Evolutionary conservation across 1,284 basidiomycete genomes (phyloP), one percentile per base, ranked within the genome.

Genomic region (Boletus calvinii): DNA sequence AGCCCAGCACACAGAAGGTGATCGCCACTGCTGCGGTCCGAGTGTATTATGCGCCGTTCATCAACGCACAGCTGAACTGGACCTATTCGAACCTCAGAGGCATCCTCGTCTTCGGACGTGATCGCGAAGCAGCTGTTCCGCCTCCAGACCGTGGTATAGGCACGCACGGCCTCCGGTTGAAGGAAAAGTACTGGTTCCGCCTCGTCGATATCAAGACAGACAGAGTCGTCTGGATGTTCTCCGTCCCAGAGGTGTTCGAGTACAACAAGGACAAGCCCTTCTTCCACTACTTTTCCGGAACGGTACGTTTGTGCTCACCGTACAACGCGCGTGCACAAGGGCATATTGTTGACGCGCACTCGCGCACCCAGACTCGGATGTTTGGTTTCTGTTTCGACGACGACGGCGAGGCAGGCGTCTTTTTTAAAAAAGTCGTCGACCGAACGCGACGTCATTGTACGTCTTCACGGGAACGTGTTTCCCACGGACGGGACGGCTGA

Each of bases 221-320:
- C 32, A 90, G 89, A 59, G 83, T 92, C 35, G 81, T 92, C 15
- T 98, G 94, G 94, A 83, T 89, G 68, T 93, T 96, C 70, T 87
- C 87, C 62, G 76, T 97, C 40, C 91, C 90, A 6, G 80, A 84
- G 41, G 79, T 81, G 56, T 85, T 94, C 62, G 79, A 85, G 52
- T 98, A 95, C 71, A 83, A 85, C 61, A 80, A 90, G 61, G 94
- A 97, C 70, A 85, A 90, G 57, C 90, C 92, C 2, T 97, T 95
- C 75, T 97, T 97, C 74, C 94, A 97, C 71, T 80, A 85, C 30
- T 95, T 95, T 70, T 81, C 83, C 30, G 91, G 90, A 39, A 84
- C 88, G 73, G 92, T 94, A 64, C 46, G 63, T 65, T 13, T 5
- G 22, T n/a, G 8, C 11, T 15, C 7, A 1, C 15, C n/a, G 8